A percentile compares a stretch with the other conserved stretches of the same genome.
These are phyloP conservation scores for Drosera capensis DNA, from an alignment of 148 eudicot species.

Conservation along the genomic window DNA sequence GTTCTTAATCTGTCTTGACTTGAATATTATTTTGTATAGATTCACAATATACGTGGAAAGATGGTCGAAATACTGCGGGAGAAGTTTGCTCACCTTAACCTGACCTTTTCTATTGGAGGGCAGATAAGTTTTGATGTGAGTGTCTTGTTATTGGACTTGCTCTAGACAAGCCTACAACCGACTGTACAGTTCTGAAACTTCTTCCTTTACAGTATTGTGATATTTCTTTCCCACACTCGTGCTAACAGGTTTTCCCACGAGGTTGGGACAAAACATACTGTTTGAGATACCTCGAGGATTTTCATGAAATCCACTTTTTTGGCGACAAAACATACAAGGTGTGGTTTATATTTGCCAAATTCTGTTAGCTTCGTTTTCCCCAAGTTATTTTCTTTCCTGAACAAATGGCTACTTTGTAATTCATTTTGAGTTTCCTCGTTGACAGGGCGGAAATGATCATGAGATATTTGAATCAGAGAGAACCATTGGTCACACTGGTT, in stretches of 20 bases:
- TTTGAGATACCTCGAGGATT: slow-evolving; percentile 64
- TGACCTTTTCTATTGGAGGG: slow-evolving; percentile 86
- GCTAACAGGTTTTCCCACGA: slow-evolving; percentile 65
- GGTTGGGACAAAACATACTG: slow-evolving; percentile 99
- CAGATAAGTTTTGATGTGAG: slow-evolving; percentile 97
- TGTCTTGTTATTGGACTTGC: slow-evolving; percentile 4
- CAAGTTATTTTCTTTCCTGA: no score
- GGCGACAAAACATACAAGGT: slow-evolving; percentile 99
- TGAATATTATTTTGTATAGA: slow-evolving; percentile 16
- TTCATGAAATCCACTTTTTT: slow-evolving; percentile 80
- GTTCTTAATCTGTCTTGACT: not conserved
- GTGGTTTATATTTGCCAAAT: not conserved
- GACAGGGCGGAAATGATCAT: slow-evolving; percentile 85
- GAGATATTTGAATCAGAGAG: slow-evolving; percentile 78
- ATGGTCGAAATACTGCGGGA: slow-evolving; percentile 85
- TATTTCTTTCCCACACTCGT: not conserved
- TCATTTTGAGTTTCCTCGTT: not conserved
- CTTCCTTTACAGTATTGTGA: not conserved
- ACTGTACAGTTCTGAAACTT: no score
- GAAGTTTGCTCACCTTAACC: slow-evolving; percentile 70
- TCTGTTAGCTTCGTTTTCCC: no score
- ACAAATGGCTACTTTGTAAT: no score
- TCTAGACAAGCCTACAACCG: slow-evolving; percentile 4
- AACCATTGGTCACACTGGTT: slow-evolving; percentile 87
- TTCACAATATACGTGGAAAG: slow-evolving; percentile 66